These are phyloP conservation scores for Euphrasia confusa DNA, from an alignment of 257 asterid genomes.

Conservation along the genomic window DNA sequence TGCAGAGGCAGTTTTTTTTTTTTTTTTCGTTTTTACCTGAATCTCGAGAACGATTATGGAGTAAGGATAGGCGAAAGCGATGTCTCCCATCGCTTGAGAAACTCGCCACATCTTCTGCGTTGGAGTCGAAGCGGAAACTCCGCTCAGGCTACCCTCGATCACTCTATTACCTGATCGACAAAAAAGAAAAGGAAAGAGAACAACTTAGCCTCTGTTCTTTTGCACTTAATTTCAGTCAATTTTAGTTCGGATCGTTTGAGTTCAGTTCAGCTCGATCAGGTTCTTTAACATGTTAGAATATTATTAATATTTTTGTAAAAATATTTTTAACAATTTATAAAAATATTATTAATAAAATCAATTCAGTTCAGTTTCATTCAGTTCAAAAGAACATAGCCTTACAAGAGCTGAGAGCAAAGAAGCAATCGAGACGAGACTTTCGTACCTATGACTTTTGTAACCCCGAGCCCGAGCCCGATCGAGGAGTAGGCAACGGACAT, in stretches of 20 bases:
- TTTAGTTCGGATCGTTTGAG: no score
- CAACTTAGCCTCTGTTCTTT: no score
- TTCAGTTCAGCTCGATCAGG: no score
- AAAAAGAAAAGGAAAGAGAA: conserved; percentile 24
- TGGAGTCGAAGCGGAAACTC: conserved; percentile 50
- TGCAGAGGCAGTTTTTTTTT: conserved; percentile 18
- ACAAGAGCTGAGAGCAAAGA: no score
- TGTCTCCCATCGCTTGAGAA: conserved; percentile 68
- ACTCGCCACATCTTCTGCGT: conserved; percentile 65
- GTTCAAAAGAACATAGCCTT: no score
- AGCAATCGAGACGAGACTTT: neutral
- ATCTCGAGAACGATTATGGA: conserved; percentile 61
- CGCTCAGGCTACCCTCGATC: conserved; percentile 53
- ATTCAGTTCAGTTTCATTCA: no score
- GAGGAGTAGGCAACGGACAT: conserved; percentile 85
- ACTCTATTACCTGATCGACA: conserved; percentile 69
- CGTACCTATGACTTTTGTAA: conserved; percentile 60
- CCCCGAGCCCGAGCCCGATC: conserved; percentile 76
- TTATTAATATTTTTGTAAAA: no score
- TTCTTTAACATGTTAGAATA: no score
- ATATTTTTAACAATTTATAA: no score
- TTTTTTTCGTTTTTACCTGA: conserved; percentile 59
- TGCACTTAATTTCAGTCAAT: no score
- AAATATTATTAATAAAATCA: no score
- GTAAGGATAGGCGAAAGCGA: conserved; percentile 80